Evolutionary conservation across 139 green algal species (phyloP).

Genomic region (Chlamydomonas asymmetrica): DNA sequence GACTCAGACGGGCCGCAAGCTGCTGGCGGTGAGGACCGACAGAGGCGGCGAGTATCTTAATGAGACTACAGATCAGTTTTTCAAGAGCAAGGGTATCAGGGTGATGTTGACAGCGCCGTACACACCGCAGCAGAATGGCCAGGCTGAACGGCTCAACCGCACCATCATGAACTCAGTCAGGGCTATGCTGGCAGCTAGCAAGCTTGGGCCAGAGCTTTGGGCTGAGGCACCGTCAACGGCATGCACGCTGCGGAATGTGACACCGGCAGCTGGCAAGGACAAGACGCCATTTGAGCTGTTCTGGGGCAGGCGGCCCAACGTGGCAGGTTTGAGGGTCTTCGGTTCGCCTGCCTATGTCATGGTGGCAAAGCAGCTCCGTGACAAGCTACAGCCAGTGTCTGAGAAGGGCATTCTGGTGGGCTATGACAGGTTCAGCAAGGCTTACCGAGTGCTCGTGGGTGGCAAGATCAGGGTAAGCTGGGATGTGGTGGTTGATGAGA

Average conservation of each 20-base stretch:
- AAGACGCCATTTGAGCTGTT: conserved; percentile 8
- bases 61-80: background rate
- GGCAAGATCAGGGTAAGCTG: background rate
- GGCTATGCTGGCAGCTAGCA: conserved; percentile 5
- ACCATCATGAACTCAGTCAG: conserved; percentile 10
- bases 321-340: background rate
- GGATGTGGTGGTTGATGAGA: background rate
- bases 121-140: conserved; percentile 33
- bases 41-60: conserved; percentile 8
- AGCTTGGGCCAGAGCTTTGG: conserved; percentile 1
- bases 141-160: conserved; percentile 29
- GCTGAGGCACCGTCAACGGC: background rate
- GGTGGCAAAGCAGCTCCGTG: background rate
- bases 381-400: conserved; percentile 21
- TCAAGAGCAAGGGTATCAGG: conserved; percentile 20
- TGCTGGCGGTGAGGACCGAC: conserved; percentile 1
- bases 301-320: conserved; percentile 1
- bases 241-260: background rate
- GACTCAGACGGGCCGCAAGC: background rate
- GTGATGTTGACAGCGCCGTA: conserved; percentile 13
- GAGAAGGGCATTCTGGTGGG: conserved; percentile 22
- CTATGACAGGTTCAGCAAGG: conserved; percentile 9
- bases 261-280: background rate
- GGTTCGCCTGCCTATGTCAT: conserved; percentile 2
- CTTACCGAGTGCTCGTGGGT: conserved; percentile 22